Evolutionary conservation across 1,284 basidiomycete genomes (phyloP), one percentile per base, ranked within the genome.

Genomic region (Athelia psychrophila): DNA sequence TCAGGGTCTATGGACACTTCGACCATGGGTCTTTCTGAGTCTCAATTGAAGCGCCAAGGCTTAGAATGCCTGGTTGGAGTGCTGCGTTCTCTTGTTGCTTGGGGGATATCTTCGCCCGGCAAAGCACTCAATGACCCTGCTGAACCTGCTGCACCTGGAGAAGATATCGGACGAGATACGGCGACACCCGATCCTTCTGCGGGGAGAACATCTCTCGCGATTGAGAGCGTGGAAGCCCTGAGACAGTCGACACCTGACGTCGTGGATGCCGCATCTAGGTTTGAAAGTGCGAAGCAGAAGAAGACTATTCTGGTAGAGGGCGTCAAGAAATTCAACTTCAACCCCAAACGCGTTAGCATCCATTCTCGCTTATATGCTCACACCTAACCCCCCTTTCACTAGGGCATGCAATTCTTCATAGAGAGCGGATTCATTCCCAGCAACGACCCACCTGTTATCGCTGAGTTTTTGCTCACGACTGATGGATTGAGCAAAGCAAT

Each of bases 301-400:
- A 99, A 99, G 77, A 99, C 93, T 32, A 94, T 91, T 1, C 71
- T 99, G 25, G 73, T 97, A 44, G 97, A 99, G 65, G 98, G 96
- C 25, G 92, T 99, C 68, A 94, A 90, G 70, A 94, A 94, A 69
- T 99, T 99, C 75, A 99, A 99, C 72, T 95, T 91, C 75, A 99
- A 98, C 72, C 95, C 97, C 12, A 98, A 97, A 71, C 81, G 87
- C 60, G 92, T 91, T 24, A 50, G 3, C 30, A 51, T 30, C 19
- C 27, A 32, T 20, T 24, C 9, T 35, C 47, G 10, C 51, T 49
- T n/a, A 47, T 52, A 52, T 51, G 27, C 20, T 32, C 32, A 19
- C 19, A 30, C 13, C 27, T 30, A 5, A 30, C 27, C 27, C 5
- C 5, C 27, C 27, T 30, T 30, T 30, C 48, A 44, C 35, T 53